Evolutionary conservation across 1,284 basidiomycete species (phyloP).

Genomic region (Coniferiporia sulphurascens): DNA sequence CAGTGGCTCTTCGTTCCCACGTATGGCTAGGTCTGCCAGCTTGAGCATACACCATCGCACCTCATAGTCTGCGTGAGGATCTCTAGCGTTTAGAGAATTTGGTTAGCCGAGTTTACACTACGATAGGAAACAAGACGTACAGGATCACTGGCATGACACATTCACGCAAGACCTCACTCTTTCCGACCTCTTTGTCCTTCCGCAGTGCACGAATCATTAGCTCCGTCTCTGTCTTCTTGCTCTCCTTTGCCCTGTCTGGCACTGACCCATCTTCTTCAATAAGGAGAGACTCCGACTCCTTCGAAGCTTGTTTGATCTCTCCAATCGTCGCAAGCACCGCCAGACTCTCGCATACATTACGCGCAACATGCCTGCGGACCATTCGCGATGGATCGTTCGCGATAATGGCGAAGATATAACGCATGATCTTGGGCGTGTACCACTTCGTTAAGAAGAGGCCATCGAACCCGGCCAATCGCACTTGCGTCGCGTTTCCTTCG

Average conservation of each 20-base stretch:
- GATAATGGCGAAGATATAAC: conserved; percentile 89
- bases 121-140: conserved; percentile 42
- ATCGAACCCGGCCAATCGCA: conserved; percentile 91
- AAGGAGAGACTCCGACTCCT: conserved; percentile 70
- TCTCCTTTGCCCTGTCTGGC: conserved; percentile 61
- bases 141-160: conserved; percentile 76
- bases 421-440: conserved; percentile 79
- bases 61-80: conserved; percentile 75
- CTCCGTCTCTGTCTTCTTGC: conserved; percentile 77
- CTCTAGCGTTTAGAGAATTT: conserved; percentile 37
- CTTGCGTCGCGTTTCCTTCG: conserved; percentile 89
- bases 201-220: conserved; percentile 75
- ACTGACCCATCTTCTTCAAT: conserved; percentile 82
- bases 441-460: conserved; percentile 89
- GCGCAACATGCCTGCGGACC: conserved; percentile 83
- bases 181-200: conserved; percentile 82
- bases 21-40: conserved; percentile 85
- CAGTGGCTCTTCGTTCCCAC: conserved; percentile 75
- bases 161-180: conserved; percentile 76
- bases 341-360: conserved; percentile 82
- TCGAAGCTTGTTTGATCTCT: conserved; percentile 74
- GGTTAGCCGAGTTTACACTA: conserved; percentile 5
- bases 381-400: conserved; percentile 79
- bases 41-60: conserved; percentile 91
- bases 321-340: conserved; percentile 86